Evolutionary conservation across 2,329 filamentous ascomycete genomes (phyloP).

Genomic region (Penicillium sclerotigenum): DNA sequence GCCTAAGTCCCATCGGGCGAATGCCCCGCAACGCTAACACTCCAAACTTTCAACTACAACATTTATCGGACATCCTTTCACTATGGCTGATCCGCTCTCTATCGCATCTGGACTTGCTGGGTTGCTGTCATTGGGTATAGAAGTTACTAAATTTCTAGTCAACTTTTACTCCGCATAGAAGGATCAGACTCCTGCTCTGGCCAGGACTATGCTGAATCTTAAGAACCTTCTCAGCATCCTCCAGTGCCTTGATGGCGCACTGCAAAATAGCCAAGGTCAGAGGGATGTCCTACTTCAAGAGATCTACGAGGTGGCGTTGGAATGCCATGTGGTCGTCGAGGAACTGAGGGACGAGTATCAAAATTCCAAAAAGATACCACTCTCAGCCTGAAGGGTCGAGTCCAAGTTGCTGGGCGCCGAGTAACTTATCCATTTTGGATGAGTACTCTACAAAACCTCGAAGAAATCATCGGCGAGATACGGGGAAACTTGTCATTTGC

Average conservation of each 20-base stretch:
- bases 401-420: slow-evolving; percentile 15
- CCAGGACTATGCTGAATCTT: slow-evolving; percentile 13
- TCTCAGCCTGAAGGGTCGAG: neutral
- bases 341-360: slow-evolving; percentile 8
- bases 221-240: slow-evolving; percentile 3
- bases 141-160: slow-evolving; percentile 33
- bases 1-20: neutral
- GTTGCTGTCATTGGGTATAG: slow-evolving; percentile 40
- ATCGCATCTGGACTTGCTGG: slow-evolving; percentile 30
- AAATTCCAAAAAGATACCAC: slow-evolving; percentile 1
- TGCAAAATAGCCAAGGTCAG: neutral
- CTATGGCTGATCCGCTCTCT: slow-evolving; percentile 27
- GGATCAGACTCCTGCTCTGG: slow-evolving; percentile 26
- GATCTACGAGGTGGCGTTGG: neutral
- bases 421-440: slow-evolving; percentile 29
- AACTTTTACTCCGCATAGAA: slow-evolving; percentile 35
- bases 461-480: slow-evolving; percentile 38
- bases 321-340: slow-evolving; percentile 3
- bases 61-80: neutral
- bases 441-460: slow-evolving; percentile 41
- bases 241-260: neutral
- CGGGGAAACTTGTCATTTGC: slow-evolving; percentile 31
- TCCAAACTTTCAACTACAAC: neutral
- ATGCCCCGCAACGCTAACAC: neutral
- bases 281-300: neutral